Evolutionary conservation across 1,284 basidiomycete genomes (phyloP).

Genomic region (Tylopilus sp.): DNA sequence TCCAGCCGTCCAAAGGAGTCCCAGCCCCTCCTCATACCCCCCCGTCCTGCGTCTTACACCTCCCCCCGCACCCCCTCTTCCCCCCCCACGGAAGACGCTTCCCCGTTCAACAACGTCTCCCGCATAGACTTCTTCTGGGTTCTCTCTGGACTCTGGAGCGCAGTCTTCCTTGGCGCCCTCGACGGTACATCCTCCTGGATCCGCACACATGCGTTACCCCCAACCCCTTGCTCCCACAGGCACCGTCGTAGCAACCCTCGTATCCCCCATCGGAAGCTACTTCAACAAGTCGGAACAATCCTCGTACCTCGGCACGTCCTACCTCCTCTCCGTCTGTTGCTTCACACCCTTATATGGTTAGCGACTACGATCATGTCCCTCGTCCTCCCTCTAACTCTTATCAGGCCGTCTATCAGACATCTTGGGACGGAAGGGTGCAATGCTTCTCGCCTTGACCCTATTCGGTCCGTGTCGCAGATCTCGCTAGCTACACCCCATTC

Average conservation of each 20-base stretch:
- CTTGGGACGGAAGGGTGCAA: conserved; percentile 78
- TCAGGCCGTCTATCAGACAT: conserved; percentile 82
- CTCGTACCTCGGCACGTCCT: conserved; percentile 84
- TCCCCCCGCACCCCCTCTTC: background rate
- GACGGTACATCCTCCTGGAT: conserved; percentile 51
- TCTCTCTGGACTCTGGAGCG: conserved; percentile 69
- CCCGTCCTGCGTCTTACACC: conserved; percentile 7
- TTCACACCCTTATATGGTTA: conserved; percentile 85
- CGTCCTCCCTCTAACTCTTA: conserved; percentile 22
- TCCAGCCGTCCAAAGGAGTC: conserved; percentile 17
- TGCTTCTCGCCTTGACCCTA: conserved; percentile 73
- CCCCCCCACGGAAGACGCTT: background rate
- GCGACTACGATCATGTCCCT: conserved; percentile 25
- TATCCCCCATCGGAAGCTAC: conserved; percentile 74
- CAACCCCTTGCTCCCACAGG: conserved; percentile 37
- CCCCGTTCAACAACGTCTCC: conserved; percentile 43
- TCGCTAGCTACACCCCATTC: conserved; percentile 13
- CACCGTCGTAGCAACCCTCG: conserved; percentile 72
- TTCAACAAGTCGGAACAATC: conserved; percentile 75
- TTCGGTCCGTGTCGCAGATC: conserved; percentile 55
- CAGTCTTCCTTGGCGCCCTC: conserved; percentile 74
- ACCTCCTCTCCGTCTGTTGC: conserved; percentile 83
- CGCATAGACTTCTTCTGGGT: conserved; percentile 59
- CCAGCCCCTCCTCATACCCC: conserved; percentile 24
- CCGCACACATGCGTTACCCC: background rate